Conservation (phyloP, 1,284 basidiomycete species). For the Farysia itapuensis region DNA sequence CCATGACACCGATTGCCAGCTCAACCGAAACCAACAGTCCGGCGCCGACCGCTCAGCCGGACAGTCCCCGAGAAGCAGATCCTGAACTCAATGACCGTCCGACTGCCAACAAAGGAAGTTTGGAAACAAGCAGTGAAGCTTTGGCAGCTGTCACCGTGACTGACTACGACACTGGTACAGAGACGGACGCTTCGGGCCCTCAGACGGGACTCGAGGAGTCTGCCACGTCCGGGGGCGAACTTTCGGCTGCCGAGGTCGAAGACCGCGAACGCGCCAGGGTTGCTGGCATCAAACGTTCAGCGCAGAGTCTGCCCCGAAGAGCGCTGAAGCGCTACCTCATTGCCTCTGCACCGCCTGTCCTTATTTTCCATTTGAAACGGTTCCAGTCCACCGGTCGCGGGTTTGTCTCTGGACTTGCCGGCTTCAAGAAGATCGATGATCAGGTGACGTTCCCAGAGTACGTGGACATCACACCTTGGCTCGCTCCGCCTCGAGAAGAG, state of each 20-base stretch:
- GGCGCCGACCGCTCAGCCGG: neutral
- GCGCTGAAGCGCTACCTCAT: constrained; percentile 94
- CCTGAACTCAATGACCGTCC: neutral
- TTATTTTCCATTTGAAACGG: constrained; percentile 88
- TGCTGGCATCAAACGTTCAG: constrained; percentile 26
- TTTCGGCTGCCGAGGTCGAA: constrained; percentile 20
- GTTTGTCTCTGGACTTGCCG: constrained; percentile 26
- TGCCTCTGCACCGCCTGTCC: constrained; percentile 77
- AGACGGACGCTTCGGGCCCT: constrained; percentile 34
- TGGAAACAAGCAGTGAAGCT: constrained; percentile 21
- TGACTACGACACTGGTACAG: constrained; percentile 34
- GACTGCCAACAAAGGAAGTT: constrained; percentile 1
- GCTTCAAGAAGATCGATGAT: constrained; percentile 80
- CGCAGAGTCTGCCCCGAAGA: constrained; percentile 69
- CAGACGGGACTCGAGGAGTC: constrained; percentile 29
- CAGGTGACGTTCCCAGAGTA: constrained; percentile 82
- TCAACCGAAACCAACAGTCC: neutral
- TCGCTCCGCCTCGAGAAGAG: constrained; percentile 78
- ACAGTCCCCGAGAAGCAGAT: neutral
- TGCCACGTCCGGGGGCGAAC: constrained; percentile 21
- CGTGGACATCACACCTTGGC: constrained; percentile 79
- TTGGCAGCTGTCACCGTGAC: neutral
- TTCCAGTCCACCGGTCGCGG: constrained; percentile 68
- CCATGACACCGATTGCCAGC: constrained; percentile 6
- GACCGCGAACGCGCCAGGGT: neutral